These are phyloP conservation scores for Corymbia citriodora DNA, from an alignment of 441 rosid species.

Conservation along the genomic window DNA sequence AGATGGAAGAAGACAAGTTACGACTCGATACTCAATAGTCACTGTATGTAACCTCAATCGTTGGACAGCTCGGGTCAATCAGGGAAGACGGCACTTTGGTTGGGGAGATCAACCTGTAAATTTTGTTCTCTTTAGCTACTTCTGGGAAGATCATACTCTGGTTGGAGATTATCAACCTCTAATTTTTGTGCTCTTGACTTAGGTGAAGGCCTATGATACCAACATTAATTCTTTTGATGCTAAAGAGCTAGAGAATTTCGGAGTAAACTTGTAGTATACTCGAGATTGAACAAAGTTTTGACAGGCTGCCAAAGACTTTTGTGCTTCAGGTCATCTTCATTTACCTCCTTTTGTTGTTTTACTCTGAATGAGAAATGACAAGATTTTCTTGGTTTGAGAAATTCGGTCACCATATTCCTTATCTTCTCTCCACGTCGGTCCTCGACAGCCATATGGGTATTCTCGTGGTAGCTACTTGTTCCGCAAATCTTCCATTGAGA, in stretches of 20 bases:
- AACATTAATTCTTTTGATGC: not conserved
- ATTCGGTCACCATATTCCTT: not conserved
- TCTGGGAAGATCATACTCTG: not conserved
- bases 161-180: not conserved
- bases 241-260: not conserved
- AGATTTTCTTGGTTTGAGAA: not conserved
- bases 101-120: not conserved
- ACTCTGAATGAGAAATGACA: not conserved
- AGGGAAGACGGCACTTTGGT: not conserved
- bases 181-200: not conserved
- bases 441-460: not conserved
- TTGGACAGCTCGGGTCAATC: not conserved
- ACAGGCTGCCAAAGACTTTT: not conserved
- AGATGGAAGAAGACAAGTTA: constrained; percentile 30
- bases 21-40: not conserved
- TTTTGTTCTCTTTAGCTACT: not conserved
- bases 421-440: not conserved
- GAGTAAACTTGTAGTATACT: not conserved
- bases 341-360: not conserved
- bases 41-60: not conserved
- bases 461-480: not conserved
- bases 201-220: not conserved
- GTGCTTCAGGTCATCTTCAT: not conserved
- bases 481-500: not conserved
- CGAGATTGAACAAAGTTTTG: not conserved